These are phyloP conservation scores for Cyclanthera cordifolia DNA, from an alignment of 306 rosid genomes.

Conservation along the genomic window DNA sequence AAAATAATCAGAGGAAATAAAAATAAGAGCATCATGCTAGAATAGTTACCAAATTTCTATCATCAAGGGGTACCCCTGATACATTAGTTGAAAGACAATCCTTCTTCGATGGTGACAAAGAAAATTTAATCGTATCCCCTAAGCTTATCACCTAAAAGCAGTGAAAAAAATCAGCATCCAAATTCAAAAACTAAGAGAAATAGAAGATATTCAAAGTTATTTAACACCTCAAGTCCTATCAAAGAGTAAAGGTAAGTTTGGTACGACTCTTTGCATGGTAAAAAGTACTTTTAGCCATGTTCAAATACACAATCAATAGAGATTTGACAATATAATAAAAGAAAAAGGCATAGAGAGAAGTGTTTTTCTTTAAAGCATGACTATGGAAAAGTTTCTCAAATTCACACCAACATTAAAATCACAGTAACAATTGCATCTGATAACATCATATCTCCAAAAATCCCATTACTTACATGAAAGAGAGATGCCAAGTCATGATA, in stretches of 20 bases:
- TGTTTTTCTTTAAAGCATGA: background rate
- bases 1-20: background rate
- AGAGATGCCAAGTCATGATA: constrained; percentile 96
- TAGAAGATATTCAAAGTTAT: background rate
- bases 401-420: background rate
- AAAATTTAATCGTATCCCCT: constrained; percentile 80
- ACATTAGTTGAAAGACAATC: constrained; percentile 82
- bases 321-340: background rate
- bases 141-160: constrained; percentile 72
- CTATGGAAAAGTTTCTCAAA: background rate
- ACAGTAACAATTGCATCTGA: background rate
- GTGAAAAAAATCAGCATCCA: constrained; percentile 2
- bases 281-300: background rate
- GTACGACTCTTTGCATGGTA: background rate
- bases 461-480: constrained; percentile 52
- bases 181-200: background rate
- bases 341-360: background rate
- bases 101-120: constrained; percentile 69
- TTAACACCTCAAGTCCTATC: background rate
- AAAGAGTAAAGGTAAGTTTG: background rate
- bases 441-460: constrained; percentile 15
- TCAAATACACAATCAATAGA: background rate
- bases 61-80: constrained; percentile 88
- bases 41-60: constrained; percentile 57
- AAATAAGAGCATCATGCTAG: constrained; percentile 5